These are phyloP conservation scores for Staphylotrichum longicolle DNA, from an alignment of 495 filamentous ascomycete genomes.

Conservation along the genomic window DNA sequence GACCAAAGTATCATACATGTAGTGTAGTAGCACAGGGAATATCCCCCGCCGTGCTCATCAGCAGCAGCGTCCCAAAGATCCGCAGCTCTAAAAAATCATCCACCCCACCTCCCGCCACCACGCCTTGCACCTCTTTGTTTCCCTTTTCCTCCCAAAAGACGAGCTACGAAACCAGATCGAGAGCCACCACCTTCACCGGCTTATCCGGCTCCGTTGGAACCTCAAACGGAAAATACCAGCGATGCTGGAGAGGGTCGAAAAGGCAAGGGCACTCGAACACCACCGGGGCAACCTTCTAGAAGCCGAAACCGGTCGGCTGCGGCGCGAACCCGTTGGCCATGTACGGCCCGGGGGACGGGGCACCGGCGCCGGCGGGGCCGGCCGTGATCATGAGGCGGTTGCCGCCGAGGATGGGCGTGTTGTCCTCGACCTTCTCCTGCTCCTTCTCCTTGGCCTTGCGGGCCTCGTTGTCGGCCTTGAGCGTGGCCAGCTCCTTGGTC, in stretches of 20 bases:
- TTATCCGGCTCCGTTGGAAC: slow-evolving; percentile 8
- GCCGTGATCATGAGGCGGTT: slow-evolving; percentile 98
- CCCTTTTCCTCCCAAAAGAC: neutral
- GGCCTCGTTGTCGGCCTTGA: slow-evolving; percentile 97
- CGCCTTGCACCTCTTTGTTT: slow-evolving; percentile 1
- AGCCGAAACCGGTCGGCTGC: slow-evolving; percentile 70
- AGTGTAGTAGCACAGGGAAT: slow-evolving; percentile 15
- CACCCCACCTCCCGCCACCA: neutral
- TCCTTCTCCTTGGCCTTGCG: slow-evolving; percentile 85
- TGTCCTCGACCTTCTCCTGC: slow-evolving; percentile 85
- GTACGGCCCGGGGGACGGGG: slow-evolving; percentile 60
- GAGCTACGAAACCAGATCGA: neutral
- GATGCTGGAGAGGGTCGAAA: slow-evolving; percentile 21
- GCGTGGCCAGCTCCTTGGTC: slow-evolving; percentile 72
- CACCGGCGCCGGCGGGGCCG: slow-evolving; percentile 59
- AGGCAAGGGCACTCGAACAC: slow-evolving; percentile 27
- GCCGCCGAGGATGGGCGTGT: slow-evolving; percentile 87
- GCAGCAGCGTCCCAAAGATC: slow-evolving; percentile 3
- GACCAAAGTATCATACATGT: slow-evolving; percentile 21
- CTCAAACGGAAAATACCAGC: slow-evolving; percentile 26
- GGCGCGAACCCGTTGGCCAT: slow-evolving; percentile 75
- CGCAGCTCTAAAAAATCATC: neutral
- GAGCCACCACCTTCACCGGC: slow-evolving; percentile 18
- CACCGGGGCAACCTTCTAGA: slow-evolving; percentile 37
- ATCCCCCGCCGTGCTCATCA: neutral